Evolutionary conservation across 768 basidiomycete species (phyloP).

Genomic region (Boletus insuetus): DNA sequence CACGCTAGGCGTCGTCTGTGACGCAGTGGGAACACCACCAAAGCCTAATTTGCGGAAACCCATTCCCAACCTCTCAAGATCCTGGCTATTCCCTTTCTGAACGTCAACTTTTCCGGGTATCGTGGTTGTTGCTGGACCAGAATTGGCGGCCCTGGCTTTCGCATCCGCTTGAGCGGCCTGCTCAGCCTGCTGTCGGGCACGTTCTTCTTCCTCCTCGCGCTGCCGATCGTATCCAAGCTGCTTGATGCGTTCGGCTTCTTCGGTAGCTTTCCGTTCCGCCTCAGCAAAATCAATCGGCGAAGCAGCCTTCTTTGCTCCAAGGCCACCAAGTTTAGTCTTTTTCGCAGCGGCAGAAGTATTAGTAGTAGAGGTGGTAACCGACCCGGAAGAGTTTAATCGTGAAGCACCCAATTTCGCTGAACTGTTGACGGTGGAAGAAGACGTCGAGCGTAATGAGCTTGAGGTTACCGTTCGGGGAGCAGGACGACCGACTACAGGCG

Average conservation of each 20-base stretch:
- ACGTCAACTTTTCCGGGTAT: slow-evolving; percentile 30
- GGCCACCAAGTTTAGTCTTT: slow-evolving; percentile 69
- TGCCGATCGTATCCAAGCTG: slow-evolving; percentile 89
- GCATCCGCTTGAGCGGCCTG: slow-evolving; percentile 32
- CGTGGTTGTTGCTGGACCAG: slow-evolving; percentile 22
- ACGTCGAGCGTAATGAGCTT: slow-evolving; percentile 52
- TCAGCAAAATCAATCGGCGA: slow-evolving; percentile 88
- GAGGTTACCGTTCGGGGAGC: slow-evolving; percentile 65
- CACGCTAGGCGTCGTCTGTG: slow-evolving; percentile 50
- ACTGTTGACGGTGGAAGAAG: slow-evolving; percentile 29
- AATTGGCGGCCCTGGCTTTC: slow-evolving; percentile 30
- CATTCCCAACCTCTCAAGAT: slow-evolving; percentile 59
- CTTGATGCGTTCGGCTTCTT: slow-evolving; percentile 90
- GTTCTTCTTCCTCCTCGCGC: slow-evolving; percentile 81
- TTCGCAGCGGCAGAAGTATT: slow-evolving; percentile 40
- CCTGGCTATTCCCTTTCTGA: slow-evolving; percentile 43
- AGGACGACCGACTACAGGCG: slow-evolving; percentile 59
- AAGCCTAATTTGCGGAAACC: slow-evolving; percentile 82
- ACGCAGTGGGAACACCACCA: slow-evolving; percentile 70
- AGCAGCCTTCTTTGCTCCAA: slow-evolving; percentile 87
- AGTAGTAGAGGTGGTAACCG: slow-evolving; percentile 28
- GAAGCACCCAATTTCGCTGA: slow-evolving; percentile 41
- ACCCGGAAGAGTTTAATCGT: slow-evolving; percentile 41
- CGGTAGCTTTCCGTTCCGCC: slow-evolving; percentile 84
- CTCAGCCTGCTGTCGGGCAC: slow-evolving; percentile 60